Evolutionary conservation across 176 grass and related monocot genomes (phyloP), one percentile per base, ranked within the genome.

Genomic region (Avena eriantha): DNA sequence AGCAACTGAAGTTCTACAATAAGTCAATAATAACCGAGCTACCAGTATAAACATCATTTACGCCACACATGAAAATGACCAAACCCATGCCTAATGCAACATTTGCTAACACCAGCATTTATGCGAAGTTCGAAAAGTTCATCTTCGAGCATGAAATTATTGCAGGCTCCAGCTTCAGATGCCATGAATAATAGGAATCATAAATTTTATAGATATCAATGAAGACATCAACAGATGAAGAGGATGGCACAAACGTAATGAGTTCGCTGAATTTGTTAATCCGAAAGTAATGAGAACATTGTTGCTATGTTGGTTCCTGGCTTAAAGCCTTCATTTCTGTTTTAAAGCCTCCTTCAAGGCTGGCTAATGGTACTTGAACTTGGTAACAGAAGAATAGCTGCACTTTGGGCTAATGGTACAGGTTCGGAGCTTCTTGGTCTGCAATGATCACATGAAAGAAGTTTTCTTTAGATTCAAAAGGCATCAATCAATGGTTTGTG

Each of bases 11-110:
- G 47, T 66, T 80, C 22, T 68, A 87, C 85, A 55, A 35, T 76
- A 76, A 76, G 73, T 33, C 73, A 50, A 73, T 61, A 49, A 73
- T 50, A 84, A 69, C 11, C 43, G 19, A 75, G 58, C 76, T 46
- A 85, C 71, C 82, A 54, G 61, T 88, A 88, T 91, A 56, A 85
- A 88, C 77, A 85, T 91, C 78, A 88, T 82, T 76, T 88, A 88
- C 53, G 81, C 59, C 47, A 76, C 61, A 39, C 22, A 58, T 53
- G 51, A 78, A 79, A 84, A 7, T 49, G 29, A 50, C 53, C 18
- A 43, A 73, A 73, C 57, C 24, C 8, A 50, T 5, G 56, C 9
- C 76, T 45, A 51, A 29, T 36, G 56, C 47, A 67, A 29, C 74
- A 78, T n/a, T 58, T 24, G 50, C 60, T 33, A 47, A 68, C 23